Conservation (phyloP, 805 yeast genomes). For the Komagataella pseudopastoris region DNA sequence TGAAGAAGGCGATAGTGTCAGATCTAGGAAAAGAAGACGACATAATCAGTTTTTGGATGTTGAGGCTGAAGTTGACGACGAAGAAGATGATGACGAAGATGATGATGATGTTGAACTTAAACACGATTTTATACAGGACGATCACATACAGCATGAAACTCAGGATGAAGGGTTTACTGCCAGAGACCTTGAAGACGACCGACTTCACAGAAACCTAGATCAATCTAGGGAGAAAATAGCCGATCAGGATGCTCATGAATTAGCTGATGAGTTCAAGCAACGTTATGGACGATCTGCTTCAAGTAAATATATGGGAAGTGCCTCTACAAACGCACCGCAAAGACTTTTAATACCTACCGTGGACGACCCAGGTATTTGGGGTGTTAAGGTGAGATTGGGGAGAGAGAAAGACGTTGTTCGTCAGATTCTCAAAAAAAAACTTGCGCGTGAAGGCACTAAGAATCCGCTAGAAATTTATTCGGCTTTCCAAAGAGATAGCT, state of each 20-base stretch:
- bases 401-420: conserved; percentile 85
- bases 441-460: conserved; percentile 60
- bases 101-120: conserved; percentile 91
- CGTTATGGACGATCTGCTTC: conserved; percentile 81
- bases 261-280: conserved; percentile 86
- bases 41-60: conserved; percentile 91
- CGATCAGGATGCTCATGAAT: conserved; percentile 88
- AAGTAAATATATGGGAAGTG: conserved; percentile 69
- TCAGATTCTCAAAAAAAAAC: conserved; percentile 71
- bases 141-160: conserved; percentile 44
- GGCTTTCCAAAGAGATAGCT: conserved; percentile 88
- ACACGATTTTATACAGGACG: conserved; percentile 73
- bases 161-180: conserved; percentile 23
- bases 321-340: conserved; percentile 81
- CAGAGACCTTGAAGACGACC: conserved; percentile 40
- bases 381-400: conserved; percentile 86
- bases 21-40: conserved; percentile 32
- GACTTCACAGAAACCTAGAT: conserved; percentile 85
- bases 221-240: conserved; percentile 68
- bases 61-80: conserved; percentile 97
- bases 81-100: conserved; percentile 86
- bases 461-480: conserved; percentile 77
- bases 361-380: conserved; percentile 94
- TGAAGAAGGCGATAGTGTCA: conserved; percentile 41
- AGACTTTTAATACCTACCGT: conserved; percentile 89